Evolutionary conservation across 2,329 filamentous ascomycete genomes (phyloP).

Genomic region (Verticillium nonalfalfae): DNA sequence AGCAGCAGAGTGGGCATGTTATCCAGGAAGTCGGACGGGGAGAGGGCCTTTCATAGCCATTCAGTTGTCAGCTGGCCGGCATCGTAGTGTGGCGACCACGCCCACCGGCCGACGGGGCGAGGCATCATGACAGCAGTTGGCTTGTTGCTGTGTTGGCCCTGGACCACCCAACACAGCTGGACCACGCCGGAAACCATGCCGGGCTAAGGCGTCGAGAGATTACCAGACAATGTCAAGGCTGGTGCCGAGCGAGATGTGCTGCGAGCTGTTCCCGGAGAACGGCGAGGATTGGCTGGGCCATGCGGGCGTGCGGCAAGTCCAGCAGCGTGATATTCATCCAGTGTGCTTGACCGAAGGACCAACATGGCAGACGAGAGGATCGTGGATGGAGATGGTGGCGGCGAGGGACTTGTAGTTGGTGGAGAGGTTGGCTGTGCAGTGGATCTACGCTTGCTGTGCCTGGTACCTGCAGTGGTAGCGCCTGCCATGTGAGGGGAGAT

Average conservation of each 20-base stretch:
- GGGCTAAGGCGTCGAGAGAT: background rate
- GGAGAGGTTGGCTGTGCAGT: background rate
- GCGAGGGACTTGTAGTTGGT: background rate
- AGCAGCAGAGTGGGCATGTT: constrained; percentile 1
- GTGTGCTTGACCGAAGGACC: background rate
- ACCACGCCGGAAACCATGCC: background rate
- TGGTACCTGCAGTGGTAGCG: background rate
- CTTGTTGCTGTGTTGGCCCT: background rate
- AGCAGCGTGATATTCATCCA: background rate
- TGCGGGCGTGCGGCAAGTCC: background rate
- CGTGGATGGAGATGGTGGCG: background rate
- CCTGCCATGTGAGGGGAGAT: background rate
- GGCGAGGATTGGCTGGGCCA: background rate
- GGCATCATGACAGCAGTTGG: too few species aligned
- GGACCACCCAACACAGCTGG: background rate
- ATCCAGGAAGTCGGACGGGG: constrained; percentile 2
- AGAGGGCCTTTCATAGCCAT: background rate
- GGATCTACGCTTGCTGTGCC: background rate
- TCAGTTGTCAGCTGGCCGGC: background rate
- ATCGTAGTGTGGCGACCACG: background rate
- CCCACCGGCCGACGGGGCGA: too few species aligned
- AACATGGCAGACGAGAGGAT: background rate
- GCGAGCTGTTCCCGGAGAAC: background rate
- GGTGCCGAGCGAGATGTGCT: background rate
- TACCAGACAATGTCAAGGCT: background rate